Evolutionary conservation across 768 basidiomycete genomes (phyloP), one percentile per base, ranked within the genome.

Genomic region (Leccinum subtestaceum): DNA sequence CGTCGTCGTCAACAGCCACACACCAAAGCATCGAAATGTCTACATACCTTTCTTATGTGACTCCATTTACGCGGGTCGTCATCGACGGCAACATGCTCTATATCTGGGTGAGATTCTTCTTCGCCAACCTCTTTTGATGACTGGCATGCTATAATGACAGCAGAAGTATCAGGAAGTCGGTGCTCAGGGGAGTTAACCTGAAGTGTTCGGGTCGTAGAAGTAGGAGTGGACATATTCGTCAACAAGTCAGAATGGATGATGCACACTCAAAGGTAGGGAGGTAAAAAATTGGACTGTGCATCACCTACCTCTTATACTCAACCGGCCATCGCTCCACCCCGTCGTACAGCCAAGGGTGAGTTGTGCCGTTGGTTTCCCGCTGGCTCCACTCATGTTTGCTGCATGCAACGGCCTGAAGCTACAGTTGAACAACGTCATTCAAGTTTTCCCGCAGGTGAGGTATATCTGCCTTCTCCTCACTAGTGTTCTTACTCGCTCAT

Each of bases 61-160:
- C 82, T 80, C 87, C 87, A 89, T 59, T 74, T 66, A 52, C 85
- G 79, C 12, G 87, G 87, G 69, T 89, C 87, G 60, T 88, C 79
- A 15, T 73, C 64, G 15, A 88, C 86, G 12, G 61, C 56, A 52
- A 67, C 68, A 40, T 74, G 70, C 25, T 77, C 77, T 55, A 78
- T 75, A 63, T 76, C 76, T 46, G 21, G 36, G 48, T 47, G 36
- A 34, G 45, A 45, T 53, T 61, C 52, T 36, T 57, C 59, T 43
- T 60, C 53, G 46, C 25, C 5, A 17, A 31, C 52, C n/a, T 54
- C 50, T 32, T 56, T 58, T 13, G 53, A 31, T 31, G 54, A 36
- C 50, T 4, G 58, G 31, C 31, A 47, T 55, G 50, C 49, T 43
- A 40, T 52, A 48, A 57, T 53, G 23, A 52, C 15, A 49, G 36